phyloP scores from a whole-genome alignment of 441 rosid species.

The Theobroma grandiflorum region DNA sequence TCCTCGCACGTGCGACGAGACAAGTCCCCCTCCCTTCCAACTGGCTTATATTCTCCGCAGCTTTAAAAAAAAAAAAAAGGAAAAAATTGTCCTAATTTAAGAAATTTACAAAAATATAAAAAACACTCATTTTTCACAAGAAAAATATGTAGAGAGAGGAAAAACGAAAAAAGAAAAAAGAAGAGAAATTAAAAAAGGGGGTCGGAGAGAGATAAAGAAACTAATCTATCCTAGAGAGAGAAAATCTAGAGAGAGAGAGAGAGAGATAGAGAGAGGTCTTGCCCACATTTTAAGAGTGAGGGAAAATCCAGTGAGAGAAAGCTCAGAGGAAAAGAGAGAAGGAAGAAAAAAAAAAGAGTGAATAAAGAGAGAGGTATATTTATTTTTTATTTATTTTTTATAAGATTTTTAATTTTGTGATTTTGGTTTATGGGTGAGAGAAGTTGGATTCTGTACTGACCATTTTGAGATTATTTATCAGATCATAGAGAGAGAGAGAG shows the following conservation, averaged over 20 bases:
- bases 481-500: conserved; percentile 33
- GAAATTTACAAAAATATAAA: background rate
- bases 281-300: conserved; percentile 20
- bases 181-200: background rate
- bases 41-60: conserved; percentile 35
- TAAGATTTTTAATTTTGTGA: background rate
- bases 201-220: background rate
- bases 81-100: background rate
- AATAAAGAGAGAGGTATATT: background rate
- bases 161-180: background rate
- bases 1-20: conserved; percentile 29
- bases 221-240: background rate
- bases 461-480: conserved; percentile 25
- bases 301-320: conserved; percentile 34
- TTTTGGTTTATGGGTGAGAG: conserved; percentile 9
- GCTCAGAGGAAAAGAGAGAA: conserved; percentile 25
- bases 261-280: conserved; percentile 2
- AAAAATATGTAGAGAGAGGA: background rate
- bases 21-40: conserved; percentile 19
- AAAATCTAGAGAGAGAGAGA: conserved; percentile 29
- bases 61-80: background rate
- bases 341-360: conserved; percentile 8
- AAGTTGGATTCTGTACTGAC: conserved; percentile 18
- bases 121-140: background rate
- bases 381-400: background rate